Conservation (phyloP, 345 rosid genomes). For the Hevea brasiliensis region DNA sequence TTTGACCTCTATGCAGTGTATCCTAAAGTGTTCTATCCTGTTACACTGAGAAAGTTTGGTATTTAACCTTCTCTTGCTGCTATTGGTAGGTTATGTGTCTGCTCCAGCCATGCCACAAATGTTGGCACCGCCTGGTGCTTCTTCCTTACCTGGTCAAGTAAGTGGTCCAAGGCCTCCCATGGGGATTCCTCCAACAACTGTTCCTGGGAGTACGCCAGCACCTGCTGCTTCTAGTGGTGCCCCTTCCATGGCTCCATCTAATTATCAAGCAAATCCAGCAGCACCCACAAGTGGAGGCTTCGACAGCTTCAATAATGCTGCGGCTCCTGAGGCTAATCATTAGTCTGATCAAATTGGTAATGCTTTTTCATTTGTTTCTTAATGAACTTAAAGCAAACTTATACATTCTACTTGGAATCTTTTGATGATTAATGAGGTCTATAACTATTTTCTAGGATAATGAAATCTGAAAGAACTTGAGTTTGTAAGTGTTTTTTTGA, state of each 20-base stretch:
- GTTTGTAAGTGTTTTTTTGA: neutral
- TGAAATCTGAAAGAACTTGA: neutral
- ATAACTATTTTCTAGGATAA: neutral
- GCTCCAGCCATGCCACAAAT: slow-evolving; percentile 63
- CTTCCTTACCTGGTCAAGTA: slow-evolving; percentile 65
- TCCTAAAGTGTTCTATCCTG: neutral
- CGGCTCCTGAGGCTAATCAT: slow-evolving; percentile 20
- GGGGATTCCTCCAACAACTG: slow-evolving; percentile 42
- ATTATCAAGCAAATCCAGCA: slow-evolving; percentile 60
- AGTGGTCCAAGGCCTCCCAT: slow-evolving; percentile 76
- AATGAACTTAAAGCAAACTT: neutral
- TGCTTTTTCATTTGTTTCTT: slow-evolving; percentile 4
- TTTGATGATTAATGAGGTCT: neutral
- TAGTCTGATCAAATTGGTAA: slow-evolving; percentile 15
- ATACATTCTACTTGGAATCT: neutral
- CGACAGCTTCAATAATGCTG: slow-evolving; percentile 49
- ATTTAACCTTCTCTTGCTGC: slow-evolving; percentile 1
- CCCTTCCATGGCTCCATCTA: slow-evolving; percentile 41
- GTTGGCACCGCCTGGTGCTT: slow-evolving; percentile 91
- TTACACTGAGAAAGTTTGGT: neutral
- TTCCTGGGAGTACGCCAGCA: slow-evolving; percentile 54
- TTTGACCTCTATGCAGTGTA: neutral
- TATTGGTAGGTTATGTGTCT: slow-evolving; percentile 50
- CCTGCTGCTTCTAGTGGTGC: slow-evolving; percentile 47
- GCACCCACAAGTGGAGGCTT: slow-evolving; percentile 55